Percentiles rank a stretch among this genome's conserved stretches.
phyloP scores from a whole-genome alignment of 805 yeast genomes.

The Komagataella phaffii region DNA sequence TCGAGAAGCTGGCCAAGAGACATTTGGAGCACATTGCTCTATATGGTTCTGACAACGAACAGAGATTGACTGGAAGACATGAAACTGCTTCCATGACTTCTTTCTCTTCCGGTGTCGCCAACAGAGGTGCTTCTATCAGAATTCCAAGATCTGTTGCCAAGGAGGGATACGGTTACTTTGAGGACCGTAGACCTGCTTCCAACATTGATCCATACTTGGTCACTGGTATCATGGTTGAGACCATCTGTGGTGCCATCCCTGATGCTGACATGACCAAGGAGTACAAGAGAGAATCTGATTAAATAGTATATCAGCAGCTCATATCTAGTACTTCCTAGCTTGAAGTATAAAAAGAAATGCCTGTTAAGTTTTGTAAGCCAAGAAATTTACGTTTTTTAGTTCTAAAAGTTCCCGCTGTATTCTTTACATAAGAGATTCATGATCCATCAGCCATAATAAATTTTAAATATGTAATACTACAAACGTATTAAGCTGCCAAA shows the following conservation, averaged over 20 bases:
- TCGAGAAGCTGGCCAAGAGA: slow-evolving; percentile 88
- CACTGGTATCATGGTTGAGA: slow-evolving; percentile 96
- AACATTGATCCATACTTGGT: slow-evolving; percentile 98
- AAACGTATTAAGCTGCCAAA: slow-evolving; percentile 27
- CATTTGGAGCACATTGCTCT: slow-evolving; percentile 92
- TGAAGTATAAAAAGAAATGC: not conserved
- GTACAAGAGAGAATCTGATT: slow-evolving; percentile 55
- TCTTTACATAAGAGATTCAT: no score
- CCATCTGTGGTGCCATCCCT: slow-evolving; percentile 87
- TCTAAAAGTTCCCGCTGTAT: not conserved
- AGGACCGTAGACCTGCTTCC: slow-evolving; percentile 99
- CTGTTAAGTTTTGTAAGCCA: not conserved
- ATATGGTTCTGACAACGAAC: slow-evolving; percentile 91
- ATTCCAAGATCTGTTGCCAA: slow-evolving; percentile 98
- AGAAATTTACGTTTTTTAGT: not conserved
- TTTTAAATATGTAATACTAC: not conserved
- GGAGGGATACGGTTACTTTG: slow-evolving; percentile 97
- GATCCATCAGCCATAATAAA: not conserved
- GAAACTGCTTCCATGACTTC: slow-evolving; percentile 92
- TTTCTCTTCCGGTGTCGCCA: slow-evolving; percentile 96
- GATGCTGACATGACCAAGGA: slow-evolving; percentile 93
- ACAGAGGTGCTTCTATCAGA: slow-evolving; percentile 98
- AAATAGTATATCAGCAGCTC: not conserved
- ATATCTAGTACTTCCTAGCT: not conserved
- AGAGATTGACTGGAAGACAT: slow-evolving; percentile 95